These are phyloP conservation scores for Pseudisothecium myosuroides DNA, from an alignment of 225 moss, liverwort and hornwort species.

Conservation along the genomic window DNA sequence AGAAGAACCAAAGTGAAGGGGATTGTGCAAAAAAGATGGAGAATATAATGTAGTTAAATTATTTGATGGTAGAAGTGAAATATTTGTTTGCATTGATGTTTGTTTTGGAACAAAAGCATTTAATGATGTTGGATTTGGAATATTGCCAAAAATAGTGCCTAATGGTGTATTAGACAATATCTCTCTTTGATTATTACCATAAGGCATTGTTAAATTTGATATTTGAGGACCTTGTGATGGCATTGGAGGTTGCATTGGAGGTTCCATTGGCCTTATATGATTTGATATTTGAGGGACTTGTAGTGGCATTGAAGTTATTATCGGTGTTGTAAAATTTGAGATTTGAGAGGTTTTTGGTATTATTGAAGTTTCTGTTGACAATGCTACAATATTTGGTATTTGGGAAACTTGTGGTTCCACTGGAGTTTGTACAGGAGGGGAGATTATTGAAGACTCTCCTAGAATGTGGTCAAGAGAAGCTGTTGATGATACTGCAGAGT, in stretches of 20 bases:
- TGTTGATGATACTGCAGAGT: not conserved
- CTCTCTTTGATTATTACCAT: not conserved
- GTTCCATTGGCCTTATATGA: not conserved
- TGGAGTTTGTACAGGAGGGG: not conserved
- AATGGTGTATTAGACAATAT: not conserved
- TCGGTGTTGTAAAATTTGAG: not conserved
- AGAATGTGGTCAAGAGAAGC: not conserved
- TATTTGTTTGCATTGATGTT: not conserved
- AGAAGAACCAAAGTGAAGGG: not conserved
- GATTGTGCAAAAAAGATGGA: not conserved
- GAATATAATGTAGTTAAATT: not conserved
- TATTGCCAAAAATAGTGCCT: not conserved
- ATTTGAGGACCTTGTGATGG: not conserved
- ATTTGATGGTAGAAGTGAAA: not conserved
- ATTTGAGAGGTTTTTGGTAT: not conserved
- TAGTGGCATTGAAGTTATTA: not conserved
- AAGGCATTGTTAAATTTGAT: not conserved
- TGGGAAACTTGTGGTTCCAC: not conserved
- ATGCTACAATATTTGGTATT: not conserved
- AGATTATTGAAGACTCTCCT: not conserved
- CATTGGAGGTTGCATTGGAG: not conserved
- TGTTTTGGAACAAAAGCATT: not conserved
- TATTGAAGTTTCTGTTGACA: not conserved
- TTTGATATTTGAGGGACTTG: not conserved
- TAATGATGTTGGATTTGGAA: not conserved